A percentile compares a stretch with the other conserved stretches of the same genome.
Conservation (phyloP, 352 stramenopile species). For the Globisporangium cystogenes region DNA sequence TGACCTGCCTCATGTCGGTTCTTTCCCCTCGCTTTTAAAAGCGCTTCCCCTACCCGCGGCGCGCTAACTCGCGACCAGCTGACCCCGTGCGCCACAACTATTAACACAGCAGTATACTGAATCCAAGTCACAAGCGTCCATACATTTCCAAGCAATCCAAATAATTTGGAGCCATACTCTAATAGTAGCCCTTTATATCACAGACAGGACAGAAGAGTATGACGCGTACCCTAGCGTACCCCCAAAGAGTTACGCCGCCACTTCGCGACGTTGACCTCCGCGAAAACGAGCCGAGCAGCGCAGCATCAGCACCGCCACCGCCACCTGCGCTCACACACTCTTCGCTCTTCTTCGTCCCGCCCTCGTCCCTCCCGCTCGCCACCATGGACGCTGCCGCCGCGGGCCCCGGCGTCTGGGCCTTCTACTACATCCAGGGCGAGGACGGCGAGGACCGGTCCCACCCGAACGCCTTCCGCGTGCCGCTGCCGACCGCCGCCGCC, state of each 20-base stretch:
- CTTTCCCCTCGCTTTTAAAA: not conserved
- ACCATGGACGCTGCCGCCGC: conserved; percentile 15
- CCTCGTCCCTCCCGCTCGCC: not conserved
- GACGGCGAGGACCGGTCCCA: conserved; percentile 80
- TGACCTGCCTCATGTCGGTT: not conserved
- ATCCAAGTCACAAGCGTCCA: not conserved
- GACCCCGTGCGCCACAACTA: not conserved
- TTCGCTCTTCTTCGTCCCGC: not conserved
- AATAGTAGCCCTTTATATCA: not conserved
- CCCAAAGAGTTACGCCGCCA: not conserved
- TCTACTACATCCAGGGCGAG: conserved; percentile 87
- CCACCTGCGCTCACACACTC: too few relatives aligned
- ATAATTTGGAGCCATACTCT: not conserved
- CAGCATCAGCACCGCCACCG: too few relatives aligned
- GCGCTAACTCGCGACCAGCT: too few relatives aligned
- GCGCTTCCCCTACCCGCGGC: not conserved
- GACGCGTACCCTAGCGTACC: not conserved
- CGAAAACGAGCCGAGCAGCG: not conserved
- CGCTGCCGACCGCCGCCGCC: conserved; percentile 20
- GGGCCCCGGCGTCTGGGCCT: conserved; percentile 49
- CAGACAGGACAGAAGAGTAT: not conserved
- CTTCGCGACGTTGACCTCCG: not conserved
- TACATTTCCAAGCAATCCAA: not conserved
- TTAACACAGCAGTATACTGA: not conserved
- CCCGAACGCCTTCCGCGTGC: conserved; percentile 75